Conservation (phyloP, 371 early-diverging fungal species). For the Chytridium lagenaria region DNA sequence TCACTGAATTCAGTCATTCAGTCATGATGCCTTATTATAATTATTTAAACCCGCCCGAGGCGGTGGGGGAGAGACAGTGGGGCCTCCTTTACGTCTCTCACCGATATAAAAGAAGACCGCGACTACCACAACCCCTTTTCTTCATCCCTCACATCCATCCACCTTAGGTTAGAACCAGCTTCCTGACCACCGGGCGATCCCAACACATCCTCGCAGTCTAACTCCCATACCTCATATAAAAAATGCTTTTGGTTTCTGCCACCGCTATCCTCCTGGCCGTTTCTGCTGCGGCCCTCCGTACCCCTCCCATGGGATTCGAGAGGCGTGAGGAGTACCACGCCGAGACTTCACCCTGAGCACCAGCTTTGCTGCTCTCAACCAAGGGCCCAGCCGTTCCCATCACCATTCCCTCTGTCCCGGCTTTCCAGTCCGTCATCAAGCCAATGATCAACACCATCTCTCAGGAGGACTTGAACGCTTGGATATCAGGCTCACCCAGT, state of each 20-base stretch:
- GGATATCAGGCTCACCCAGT: slow-evolving; percentile 10
- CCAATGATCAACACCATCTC: slow-evolving; percentile 18
- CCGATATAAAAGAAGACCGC: too few species aligned
- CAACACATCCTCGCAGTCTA: too few species aligned
- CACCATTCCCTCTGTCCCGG: slow-evolving; percentile 27
- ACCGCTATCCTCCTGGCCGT: not conserved
- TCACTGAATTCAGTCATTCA: too few species aligned
- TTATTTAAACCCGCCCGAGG: too few species aligned
- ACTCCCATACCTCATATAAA: not conserved
- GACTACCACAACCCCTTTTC: too few species aligned
- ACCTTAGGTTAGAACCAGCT: too few species aligned
- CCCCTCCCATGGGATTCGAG: too few species aligned
- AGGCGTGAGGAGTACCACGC: not conserved
- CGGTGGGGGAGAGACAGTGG: too few species aligned
- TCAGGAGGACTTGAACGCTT: not conserved
- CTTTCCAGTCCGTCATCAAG: slow-evolving; percentile 25
- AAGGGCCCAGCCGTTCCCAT: slow-evolving; percentile 24
- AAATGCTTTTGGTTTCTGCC: not conserved
- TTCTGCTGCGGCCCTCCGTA: not conserved
- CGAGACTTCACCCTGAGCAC: not conserved
- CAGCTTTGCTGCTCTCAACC: not conserved
- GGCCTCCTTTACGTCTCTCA: too few species aligned
- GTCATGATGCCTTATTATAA: too few species aligned
- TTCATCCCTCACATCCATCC: too few species aligned
- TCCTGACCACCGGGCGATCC: too few species aligned